Evolutionary conservation across 345 rosid species (phyloP).

Genomic region (Geranium brycei): DNA sequence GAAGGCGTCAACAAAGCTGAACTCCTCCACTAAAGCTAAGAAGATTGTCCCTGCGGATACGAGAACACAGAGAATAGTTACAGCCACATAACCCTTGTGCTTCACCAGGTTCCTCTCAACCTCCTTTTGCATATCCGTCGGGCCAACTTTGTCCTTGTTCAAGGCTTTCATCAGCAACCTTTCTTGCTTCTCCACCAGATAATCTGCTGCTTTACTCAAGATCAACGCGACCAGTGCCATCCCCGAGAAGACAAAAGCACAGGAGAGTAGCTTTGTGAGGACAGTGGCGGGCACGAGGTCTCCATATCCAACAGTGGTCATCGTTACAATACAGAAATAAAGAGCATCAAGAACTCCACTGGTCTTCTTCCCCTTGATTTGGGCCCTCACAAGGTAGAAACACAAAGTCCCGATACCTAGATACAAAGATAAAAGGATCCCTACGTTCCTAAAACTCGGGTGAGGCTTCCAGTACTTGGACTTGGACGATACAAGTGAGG

Average conservation of each 20-base stretch:
- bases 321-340: slow-evolving; percentile 40
- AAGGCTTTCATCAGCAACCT: slow-evolving; percentile 29
- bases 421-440: slow-evolving; percentile 16
- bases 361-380: slow-evolving; percentile 37
- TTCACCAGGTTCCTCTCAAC: slow-evolving; percentile 21
- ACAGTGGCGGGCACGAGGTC: slow-evolving; percentile 37
- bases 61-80: slow-evolving; percentile 19
- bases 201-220: slow-evolving; percentile 43
- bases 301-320: slow-evolving; percentile 52
- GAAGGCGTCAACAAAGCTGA: slow-evolving; percentile 28
- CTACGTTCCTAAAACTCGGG: slow-evolving; percentile 19
- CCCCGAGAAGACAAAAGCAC: slow-evolving; percentile 33
- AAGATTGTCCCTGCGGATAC: slow-evolving; percentile 23
- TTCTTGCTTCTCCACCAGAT: slow-evolving; percentile 39
- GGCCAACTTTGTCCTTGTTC: slow-evolving; percentile 17
- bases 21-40: slow-evolving; percentile 20
- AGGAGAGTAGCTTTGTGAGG: slow-evolving; percentile 29
- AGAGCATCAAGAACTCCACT: slow-evolving; percentile 37
- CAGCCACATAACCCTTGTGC: slow-evolving; percentile 21
- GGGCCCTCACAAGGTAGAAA: slow-evolving; percentile 31
- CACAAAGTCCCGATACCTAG: slow-evolving; percentile 30
- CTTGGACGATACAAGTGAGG: neutral
- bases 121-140: slow-evolving; percentile 24
- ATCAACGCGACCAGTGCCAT: slow-evolving; percentile 35
- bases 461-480: neutral